Percentiles rank a stretch among this genome's conserved stretches.
Conservation (phyloP, 164 flowering plant genomes). For the Macadamia tetraphylla region DNA sequence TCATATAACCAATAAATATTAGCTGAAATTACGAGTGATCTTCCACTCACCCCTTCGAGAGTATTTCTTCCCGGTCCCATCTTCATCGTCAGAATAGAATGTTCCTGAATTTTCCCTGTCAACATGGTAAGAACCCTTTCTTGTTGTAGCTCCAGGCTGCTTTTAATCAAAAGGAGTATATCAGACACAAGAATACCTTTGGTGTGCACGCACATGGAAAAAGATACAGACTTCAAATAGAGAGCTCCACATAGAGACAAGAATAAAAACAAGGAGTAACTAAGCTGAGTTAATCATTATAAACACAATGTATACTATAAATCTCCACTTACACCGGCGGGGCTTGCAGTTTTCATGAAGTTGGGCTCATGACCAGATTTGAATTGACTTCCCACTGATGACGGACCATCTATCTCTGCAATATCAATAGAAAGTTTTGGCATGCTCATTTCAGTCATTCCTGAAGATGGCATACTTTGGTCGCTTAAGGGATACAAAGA, state of each 20-base stretch:
- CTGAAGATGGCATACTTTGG: constrained; percentile 21
- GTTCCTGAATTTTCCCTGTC: constrained; percentile 86
- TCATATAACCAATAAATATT: background rate
- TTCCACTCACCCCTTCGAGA: constrained; percentile 59
- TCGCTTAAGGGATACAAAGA: constrained; percentile 13
- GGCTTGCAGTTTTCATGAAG: constrained; percentile 56
- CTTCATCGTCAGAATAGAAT: constrained; percentile 97
- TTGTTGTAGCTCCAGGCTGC: constrained; percentile 85
- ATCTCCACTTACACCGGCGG: constrained; percentile 60
- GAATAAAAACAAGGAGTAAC: background rate
- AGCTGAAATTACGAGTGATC: background rate
- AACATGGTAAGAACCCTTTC: constrained; percentile 49
- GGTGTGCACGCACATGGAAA: background rate
- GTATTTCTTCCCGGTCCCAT: constrained; percentile 75
- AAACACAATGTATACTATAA: constrained; percentile 3
- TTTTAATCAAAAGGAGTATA: constrained; percentile 13
- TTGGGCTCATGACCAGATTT: constrained; percentile 29
- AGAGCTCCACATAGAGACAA: background rate
- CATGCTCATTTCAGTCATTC: constrained; percentile 29
- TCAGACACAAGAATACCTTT: constrained; percentile 1
- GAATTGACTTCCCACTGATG: constrained; percentile 38
- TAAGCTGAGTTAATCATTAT: background rate
- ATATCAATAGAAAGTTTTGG: constrained; percentile 47
- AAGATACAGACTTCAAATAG: background rate
- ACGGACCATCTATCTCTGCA: constrained; percentile 66